Base-by-base conservation (phyloP, 2,329 filamentous ascomycete species). In the Purpureocillium takamizusanense region DNA sequence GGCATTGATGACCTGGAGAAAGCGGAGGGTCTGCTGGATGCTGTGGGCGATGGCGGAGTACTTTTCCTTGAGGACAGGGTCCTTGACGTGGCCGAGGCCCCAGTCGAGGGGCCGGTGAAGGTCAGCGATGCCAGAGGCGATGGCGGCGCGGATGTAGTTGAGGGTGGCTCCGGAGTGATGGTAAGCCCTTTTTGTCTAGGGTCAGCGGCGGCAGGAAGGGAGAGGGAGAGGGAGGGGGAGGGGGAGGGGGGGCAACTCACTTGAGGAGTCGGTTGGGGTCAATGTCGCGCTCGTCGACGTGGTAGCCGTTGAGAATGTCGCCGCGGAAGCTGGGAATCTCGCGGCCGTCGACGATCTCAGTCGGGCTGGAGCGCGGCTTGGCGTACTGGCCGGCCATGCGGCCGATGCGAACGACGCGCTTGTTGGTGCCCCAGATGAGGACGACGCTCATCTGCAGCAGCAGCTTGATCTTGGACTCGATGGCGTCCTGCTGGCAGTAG, bases 381-480 rank as follows among this genome's bases (percentile, higher is more conserved):
- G 92, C 92, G 55, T 95, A 98, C 69, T 98, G 92, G 4, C 92
- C 92, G 11, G 92, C 92, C 80, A 97, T 95, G 43, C 92, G 80
- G 13, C 87, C 92, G 53, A 98, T 94, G 49, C 92, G 80, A 35
- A 98, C 87, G 4, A 98, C 88, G 6, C 86, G 85, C 64, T 79
- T 80, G 63, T 74, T 71, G 42, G 72, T 73, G 49, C 86, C 92
- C 83, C 89, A 95, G 59, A 97, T 89, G 43, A 98, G 72, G 1
- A 98, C 86, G 50, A 98, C 67, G 48, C 86, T 94, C 90, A 98
- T 97, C 66, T 98, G 92, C 42, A 98, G 69, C 23, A 98, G 74
- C 18, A 98, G 76, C 66, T 97, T 97, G 62, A 97, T 87, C 70
- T 97, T 98, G 46, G 86, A 83, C 64, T 97, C 88, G 50, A 98